phyloP scores from a whole-genome alignment of 768 basidiomycete genomes.

The Lactarius sp. region DNA sequence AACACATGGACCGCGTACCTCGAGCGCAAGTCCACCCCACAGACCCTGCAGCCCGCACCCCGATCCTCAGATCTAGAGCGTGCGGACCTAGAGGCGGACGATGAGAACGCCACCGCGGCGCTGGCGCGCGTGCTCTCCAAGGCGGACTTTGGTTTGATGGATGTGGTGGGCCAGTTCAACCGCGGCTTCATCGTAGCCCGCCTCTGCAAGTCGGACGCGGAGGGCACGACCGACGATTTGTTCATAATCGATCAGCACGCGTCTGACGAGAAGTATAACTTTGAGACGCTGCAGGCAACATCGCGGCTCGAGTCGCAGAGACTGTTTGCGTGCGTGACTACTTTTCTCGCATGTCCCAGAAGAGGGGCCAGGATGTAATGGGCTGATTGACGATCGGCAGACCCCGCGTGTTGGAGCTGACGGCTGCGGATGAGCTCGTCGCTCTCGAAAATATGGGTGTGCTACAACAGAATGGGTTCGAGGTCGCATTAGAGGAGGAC shows the following conservation, averaged over 20 bases:
- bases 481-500: constrained; percentile 55
- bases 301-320: constrained; percentile 85
- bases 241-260: constrained; percentile 98
- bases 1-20: constrained; percentile 9
- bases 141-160: constrained; percentile 78
- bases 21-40: background rate
- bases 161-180: constrained; percentile 91
- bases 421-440: constrained; percentile 84
- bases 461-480: constrained; percentile 84
- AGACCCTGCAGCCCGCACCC: background rate
- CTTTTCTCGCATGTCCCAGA: background rate
- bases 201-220: constrained; percentile 38
- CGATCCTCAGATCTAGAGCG: constrained; percentile 17
- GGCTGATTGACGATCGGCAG: constrained; percentile 37
- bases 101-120: constrained; percentile 55
- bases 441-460: constrained; percentile 86
- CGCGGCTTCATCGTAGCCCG: constrained; percentile 89
- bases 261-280: constrained; percentile 97
- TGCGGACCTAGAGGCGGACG: constrained; percentile 37
- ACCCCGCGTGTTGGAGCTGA: constrained; percentile 71
- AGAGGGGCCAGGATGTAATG: background rate
- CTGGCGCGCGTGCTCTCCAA: constrained; percentile 86
- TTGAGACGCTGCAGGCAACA: constrained; percentile 88
- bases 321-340: constrained; percentile 61
- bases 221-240: constrained; percentile 59